Conservation (phyloP, 306 rosid genomes). For the Rosa persica region DNA sequence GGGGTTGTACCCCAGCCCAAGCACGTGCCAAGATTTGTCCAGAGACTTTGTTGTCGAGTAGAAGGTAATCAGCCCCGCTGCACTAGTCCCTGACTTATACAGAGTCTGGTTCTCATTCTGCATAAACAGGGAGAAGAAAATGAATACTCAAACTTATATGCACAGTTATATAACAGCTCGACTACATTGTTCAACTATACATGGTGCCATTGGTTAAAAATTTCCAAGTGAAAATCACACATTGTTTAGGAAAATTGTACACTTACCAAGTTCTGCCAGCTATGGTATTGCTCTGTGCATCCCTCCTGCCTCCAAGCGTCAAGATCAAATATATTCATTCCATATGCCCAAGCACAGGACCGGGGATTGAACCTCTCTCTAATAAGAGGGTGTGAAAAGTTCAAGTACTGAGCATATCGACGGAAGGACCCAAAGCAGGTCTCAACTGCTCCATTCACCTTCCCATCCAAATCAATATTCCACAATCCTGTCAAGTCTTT, state of each 20-base stretch:
- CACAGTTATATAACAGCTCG: background rate
- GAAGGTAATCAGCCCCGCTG: constrained; percentile 89
- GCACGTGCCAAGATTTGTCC: constrained; percentile 99
- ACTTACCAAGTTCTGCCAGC: constrained; percentile 92
- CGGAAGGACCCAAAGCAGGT: constrained; percentile 96
- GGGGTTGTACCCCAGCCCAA: constrained; percentile 97
- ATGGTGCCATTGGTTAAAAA: background rate
- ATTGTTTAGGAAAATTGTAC: background rate
- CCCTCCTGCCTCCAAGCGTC: constrained; percentile 92
- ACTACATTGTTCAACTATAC: background rate
- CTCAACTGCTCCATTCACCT: constrained; percentile 97
- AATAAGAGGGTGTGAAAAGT: constrained; percentile 80
- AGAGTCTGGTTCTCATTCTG: constrained; percentile 76
- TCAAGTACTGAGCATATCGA: constrained; percentile 73
- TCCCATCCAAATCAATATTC: constrained; percentile 91
- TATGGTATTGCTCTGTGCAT: constrained; percentile 78
- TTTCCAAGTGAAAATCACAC: background rate
- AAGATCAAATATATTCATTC: constrained; percentile 94
- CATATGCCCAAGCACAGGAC: constrained; percentile 96
- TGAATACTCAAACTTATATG: background rate
- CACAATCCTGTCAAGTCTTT: constrained; percentile 89
- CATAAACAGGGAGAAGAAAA: constrained; percentile 25
- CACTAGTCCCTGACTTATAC: constrained; percentile 68
- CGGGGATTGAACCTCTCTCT: constrained; percentile 78
- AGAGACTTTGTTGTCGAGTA: constrained; percentile 83